Evolutionary conservation across 1,284 basidiomycete species (phyloP).

Genomic region (Sphaerobolus stellatus): DNA sequence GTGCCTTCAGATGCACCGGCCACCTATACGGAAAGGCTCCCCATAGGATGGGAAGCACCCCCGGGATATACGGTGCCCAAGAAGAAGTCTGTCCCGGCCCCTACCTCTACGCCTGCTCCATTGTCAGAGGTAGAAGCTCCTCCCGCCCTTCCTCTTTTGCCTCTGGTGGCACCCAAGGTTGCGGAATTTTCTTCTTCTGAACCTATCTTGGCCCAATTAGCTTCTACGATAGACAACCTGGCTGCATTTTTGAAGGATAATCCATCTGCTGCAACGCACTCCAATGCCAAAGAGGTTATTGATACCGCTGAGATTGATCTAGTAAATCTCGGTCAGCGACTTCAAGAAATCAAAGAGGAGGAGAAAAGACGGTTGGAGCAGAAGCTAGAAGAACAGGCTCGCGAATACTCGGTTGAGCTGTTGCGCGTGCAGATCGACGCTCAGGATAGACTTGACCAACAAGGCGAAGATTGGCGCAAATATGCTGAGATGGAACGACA

Average conservation of each 20-base stretch:
- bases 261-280: slow-evolving; percentile 62
- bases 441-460: slow-evolving; percentile 80
- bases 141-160: slow-evolving; percentile 52
- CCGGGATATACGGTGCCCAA: slow-evolving; percentile 71
- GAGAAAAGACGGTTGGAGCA: slow-evolving; percentile 78
- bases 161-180: slow-evolving; percentile 81
- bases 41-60: slow-evolving; percentile 88
- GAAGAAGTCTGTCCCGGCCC: slow-evolving; percentile 37
- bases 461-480: slow-evolving; percentile 85
- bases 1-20: slow-evolving; percentile 23
- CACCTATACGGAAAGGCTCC: slow-evolving; percentile 70
- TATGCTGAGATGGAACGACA: slow-evolving; percentile 80
- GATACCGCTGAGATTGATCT: slow-evolving; percentile 83
- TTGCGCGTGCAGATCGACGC: slow-evolving; percentile 82
- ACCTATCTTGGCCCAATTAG: slow-evolving; percentile 90
- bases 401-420: slow-evolving; percentile 83
- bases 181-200: slow-evolving; percentile 72
- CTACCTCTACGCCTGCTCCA: slow-evolving; percentile 17
- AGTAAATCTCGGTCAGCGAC: slow-evolving; percentile 71
- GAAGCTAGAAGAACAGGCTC: slow-evolving; percentile 78
- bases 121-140: slow-evolving; percentile 9
- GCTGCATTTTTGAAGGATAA: slow-evolving; percentile 79
- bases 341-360: slow-evolving; percentile 80
- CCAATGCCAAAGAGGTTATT: slow-evolving; percentile 61
- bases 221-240: slow-evolving; percentile 90